Evolutionary conservation across 148 eudicot species (phyloP), one percentile per base, ranked within the genome.

Genomic region (Cornus kousa): DNA sequence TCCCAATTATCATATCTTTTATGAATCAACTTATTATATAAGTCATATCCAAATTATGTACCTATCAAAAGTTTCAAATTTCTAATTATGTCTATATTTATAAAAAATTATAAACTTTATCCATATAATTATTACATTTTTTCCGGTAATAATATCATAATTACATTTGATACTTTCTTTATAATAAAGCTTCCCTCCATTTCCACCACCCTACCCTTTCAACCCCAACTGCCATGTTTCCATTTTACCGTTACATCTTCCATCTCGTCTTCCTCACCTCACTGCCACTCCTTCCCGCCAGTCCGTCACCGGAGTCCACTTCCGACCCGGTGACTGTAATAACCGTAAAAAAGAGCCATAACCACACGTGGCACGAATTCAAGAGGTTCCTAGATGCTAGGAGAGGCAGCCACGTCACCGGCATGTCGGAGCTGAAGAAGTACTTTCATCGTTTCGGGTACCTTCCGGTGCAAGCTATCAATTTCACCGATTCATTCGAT

Each of bases 381-480:
- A 66, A 75, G 31, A 78, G 70, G 20, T 84, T 89, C 40, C 70
- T n/a, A 0, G 75, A 85, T 77, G 86, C 85, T 5, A 81, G 70
- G 70, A 88, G 82, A 85, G 95, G 93, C 71, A 80, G 48, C 68
- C 85, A 43, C 35, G 35, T 86, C 62, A 68, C 60, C 40, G 88
- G 89, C 60, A 84, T 90, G 1, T 73, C 85, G 0, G 82, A 86
- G n/a, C 84, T 90, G 73, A 92, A 92, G 74, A 80, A 73, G 10
- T 92, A 90, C 81, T 81, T 92, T 20, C 83, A 86, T 13, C 85
- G 70, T 14, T 92, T 92, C 35, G 93, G 96, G 3, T 92, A 92
- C 74, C 82, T 90, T 4, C 76, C 76, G 24, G 22, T 24, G 17
- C 16, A 37, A 28, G 59, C 71, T 0, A 28, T 35, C 43, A 81